Conservation (phyloP, 257 asterid genomes). For the Fraxinus pennsylvanica region DNA sequence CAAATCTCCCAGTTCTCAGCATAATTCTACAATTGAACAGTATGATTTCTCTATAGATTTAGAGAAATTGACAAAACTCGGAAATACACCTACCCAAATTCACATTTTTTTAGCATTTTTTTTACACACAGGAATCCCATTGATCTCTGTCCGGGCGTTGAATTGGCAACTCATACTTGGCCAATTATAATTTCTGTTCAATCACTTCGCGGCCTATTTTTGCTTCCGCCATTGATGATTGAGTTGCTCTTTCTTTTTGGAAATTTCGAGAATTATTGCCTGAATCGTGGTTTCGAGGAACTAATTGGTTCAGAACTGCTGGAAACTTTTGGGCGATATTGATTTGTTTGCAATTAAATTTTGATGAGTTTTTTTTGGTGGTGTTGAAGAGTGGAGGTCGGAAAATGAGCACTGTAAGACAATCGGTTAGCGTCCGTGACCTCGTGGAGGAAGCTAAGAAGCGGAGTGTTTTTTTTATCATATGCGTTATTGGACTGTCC, state of each 20-base stretch:
- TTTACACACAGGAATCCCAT: not conserved
- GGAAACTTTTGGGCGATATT: not conserved
- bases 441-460: conserved; percentile 57
- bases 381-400: conserved; percentile 11
- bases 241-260: too few species aligned
- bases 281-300: not conserved
- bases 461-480: conserved; percentile 45
- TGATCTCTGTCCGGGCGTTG: not conserved
- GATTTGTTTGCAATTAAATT: not conserved
- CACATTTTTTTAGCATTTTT: too few species aligned
- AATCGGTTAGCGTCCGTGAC: conserved; percentile 39
- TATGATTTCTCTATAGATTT: too few species aligned
- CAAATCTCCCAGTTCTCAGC: too few species aligned
- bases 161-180: not conserved
- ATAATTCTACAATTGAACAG: too few species aligned
- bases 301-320: too few species aligned
- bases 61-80: not conserved
- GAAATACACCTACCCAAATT: not conserved
- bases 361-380: not conserved
- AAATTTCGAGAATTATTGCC: not conserved
- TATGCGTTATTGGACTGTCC: conserved; percentile 52
- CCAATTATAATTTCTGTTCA: not conserved
- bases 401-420: conserved; percentile 44
- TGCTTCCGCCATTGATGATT: not conserved
- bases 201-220: not conserved